phyloP scores from a whole-genome alignment of 768 basidiomycete species.

The Amanita fuliginea region DNA sequence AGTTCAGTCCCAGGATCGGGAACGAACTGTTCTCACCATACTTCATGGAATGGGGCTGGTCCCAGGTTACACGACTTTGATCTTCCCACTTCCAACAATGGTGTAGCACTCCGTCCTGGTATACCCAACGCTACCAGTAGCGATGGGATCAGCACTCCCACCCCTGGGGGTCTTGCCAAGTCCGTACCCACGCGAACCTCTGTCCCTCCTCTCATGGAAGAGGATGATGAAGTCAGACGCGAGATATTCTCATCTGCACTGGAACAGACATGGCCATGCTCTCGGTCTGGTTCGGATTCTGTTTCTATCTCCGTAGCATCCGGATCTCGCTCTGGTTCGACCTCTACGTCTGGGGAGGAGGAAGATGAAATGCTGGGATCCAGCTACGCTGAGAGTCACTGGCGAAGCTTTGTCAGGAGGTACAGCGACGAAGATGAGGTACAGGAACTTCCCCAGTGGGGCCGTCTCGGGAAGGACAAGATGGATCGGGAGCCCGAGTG shows the following conservation, averaged over 20 bases:
- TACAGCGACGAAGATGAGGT: constrained; percentile 21
- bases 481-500: constrained; percentile 20
- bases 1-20: constrained; percentile 41
- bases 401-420: constrained; percentile 7
- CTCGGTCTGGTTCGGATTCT: constrained; percentile 20
- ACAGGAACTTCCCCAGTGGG: constrained; percentile 17
- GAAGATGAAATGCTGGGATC: constrained; percentile 18
- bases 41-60: constrained; percentile 16
- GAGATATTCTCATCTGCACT: background rate
- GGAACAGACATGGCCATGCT: background rate
- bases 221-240: background rate
- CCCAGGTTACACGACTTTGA: constrained; percentile 62
- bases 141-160: background rate
- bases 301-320: constrained; percentile 21
- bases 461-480: constrained; percentile 25
- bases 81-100: constrained; percentile 26
- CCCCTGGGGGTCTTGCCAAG: background rate
- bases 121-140: constrained; percentile 16
- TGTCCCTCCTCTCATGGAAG: background rate
- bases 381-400: constrained; percentile 11
- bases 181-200: background rate
- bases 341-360: constrained; percentile 9
- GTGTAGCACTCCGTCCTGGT: constrained; percentile 46
- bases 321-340: constrained; percentile 19
- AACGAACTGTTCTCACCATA: constrained; percentile 16